Percentiles rank a stretch among this genome's conserved stretches.
Evolutionary conservation across 345 rosid genomes (phyloP).

Genomic region (Pistacia integerrima): DNA sequence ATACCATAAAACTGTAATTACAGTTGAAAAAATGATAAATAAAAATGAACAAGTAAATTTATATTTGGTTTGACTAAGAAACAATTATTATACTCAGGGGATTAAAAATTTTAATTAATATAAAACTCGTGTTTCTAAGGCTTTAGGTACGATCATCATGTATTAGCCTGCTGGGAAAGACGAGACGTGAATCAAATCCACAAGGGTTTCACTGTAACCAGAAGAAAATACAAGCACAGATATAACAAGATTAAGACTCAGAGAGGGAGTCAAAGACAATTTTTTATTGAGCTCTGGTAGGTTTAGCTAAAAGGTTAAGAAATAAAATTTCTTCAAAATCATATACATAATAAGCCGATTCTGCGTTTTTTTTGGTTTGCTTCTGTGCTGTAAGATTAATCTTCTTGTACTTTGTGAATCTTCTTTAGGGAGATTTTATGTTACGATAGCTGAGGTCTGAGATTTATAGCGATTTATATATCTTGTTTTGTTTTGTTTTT

Average conservation of each 20-base stretch:
- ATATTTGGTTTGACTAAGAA: neutral
- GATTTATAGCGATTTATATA: neutral
- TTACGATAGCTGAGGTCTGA: neutral
- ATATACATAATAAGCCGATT: neutral
- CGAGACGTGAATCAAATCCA: conserved; percentile 16
- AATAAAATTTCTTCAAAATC: neutral
- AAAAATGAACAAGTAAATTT: no score
- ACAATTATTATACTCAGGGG: neutral
- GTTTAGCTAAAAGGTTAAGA: neutral
- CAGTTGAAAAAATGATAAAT: no score
- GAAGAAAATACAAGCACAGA: neutral
- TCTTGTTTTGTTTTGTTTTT: neutral
- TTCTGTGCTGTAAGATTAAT: neutral
- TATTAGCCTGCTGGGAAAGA: neutral
- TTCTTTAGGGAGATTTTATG: neutral
- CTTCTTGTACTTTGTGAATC: neutral
- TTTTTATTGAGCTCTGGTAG: conserved; percentile 7
- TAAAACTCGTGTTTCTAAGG: neutral
- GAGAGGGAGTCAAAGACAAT: neutral
- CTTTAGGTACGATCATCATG: neutral
- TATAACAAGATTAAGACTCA: neutral
- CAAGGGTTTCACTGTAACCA: conserved; percentile 8
- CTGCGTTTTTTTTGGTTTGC: neutral
- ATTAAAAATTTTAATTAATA: neutral
- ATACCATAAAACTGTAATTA: no score